A percentile compares a stretch with the other conserved stretches of the same genome.
These are phyloP conservation scores for Aspergillus tubingensis DNA, from an alignment of 2,329 filamentous ascomycete species.

Conservation along the genomic window DNA sequence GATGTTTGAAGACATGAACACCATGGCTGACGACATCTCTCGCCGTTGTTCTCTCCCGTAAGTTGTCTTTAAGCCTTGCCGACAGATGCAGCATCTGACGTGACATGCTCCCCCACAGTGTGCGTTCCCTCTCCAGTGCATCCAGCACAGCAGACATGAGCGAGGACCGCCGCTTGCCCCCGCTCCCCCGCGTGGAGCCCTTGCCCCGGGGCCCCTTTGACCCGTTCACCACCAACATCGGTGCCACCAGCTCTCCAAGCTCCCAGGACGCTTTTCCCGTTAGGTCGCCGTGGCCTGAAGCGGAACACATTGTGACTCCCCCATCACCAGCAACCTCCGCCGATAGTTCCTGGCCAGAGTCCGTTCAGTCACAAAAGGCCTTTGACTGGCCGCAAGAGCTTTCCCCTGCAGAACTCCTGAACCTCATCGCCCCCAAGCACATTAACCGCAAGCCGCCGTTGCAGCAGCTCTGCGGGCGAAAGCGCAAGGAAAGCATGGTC, in stretches of 20 bases:
- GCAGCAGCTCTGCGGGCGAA: slow-evolving; percentile 43
- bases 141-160: slow-evolving; percentile 30
- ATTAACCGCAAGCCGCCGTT: slow-evolving; percentile 43
- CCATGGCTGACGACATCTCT: slow-evolving; percentile 30
- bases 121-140: slow-evolving; percentile 27
- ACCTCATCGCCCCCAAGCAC: slow-evolving; percentile 38
- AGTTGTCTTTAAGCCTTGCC: slow-evolving; percentile 19
- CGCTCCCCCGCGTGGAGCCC: slow-evolving; percentile 40
- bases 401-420: slow-evolving; percentile 36
- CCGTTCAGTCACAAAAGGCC: slow-evolving; percentile 32
- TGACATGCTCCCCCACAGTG: slow-evolving; percentile 15
- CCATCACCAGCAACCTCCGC: slow-evolving; percentile 42
- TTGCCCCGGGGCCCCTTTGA: slow-evolving; percentile 43
- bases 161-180: slow-evolving; percentile 40
- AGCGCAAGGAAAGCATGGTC: slow-evolving; percentile 39
- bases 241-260: slow-evolving; percentile 36
- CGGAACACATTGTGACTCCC: slow-evolving; percentile 35
- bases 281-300: slow-evolving; percentile 34
- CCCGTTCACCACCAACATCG: slow-evolving; percentile 32
- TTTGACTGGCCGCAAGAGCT: slow-evolving; percentile 39
- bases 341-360: slow-evolving; percentile 40
- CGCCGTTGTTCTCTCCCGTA: slow-evolving; percentile 41
- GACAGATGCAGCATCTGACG: slow-evolving; percentile 14
- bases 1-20: slow-evolving; percentile 36
- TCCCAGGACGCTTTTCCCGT: slow-evolving; percentile 38